phyloP scores from a whole-genome alignment of 2,329 filamentous ascomycete genomes.

The Cordyceps pruinosa region DNA sequence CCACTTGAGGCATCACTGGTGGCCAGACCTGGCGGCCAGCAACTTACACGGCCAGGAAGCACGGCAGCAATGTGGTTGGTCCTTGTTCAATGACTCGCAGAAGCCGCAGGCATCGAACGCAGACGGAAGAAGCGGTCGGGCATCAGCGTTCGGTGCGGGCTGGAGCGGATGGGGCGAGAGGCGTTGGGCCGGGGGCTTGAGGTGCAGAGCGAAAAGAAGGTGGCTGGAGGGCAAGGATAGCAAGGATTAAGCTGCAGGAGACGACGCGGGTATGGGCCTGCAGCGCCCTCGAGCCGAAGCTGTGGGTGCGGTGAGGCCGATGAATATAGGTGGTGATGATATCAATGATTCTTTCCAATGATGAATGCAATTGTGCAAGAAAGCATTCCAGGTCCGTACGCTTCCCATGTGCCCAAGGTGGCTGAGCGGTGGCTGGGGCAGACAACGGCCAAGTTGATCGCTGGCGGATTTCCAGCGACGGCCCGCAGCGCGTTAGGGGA shows the following conservation, averaged over 20 bases:
- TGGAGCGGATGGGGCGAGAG: neutral
- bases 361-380: neutral
- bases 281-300: neutral
- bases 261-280: neutral
- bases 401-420: neutral
- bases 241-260: constrained; percentile 4
- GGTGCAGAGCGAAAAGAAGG: constrained; percentile 1
- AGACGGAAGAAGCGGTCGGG: constrained; percentile 11
- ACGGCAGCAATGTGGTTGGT: neutral
- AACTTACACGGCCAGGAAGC: neutral
- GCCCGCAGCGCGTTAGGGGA: constrained; percentile 1
- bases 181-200: neutral
- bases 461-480: neutral
- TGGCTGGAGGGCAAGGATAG: constrained; percentile 10
- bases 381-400: neutral
- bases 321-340: neutral
- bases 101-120: neutral
- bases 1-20: neutral
- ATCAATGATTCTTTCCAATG: neutral
- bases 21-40: neutral
- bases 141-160: neutral
- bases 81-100: constrained; percentile 8
- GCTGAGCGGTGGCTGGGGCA: constrained; percentile 10
- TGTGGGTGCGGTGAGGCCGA: neutral
- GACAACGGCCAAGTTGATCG: neutral